Conservation (phyloP, 768 basidiomycete species). For the Mycena indigotica region DNA sequence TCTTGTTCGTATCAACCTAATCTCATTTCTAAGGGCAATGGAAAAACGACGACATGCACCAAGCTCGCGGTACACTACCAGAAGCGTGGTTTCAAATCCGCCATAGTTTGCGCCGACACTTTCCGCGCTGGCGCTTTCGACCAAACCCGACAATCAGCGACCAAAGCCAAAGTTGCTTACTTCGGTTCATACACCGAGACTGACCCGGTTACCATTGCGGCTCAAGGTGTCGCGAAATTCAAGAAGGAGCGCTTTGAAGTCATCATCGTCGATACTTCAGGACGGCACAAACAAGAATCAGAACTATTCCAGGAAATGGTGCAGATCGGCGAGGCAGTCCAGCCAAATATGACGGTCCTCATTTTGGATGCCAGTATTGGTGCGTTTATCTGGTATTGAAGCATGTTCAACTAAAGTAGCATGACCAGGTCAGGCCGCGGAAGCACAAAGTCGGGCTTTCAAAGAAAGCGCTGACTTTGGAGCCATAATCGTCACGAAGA, state of each 20-base stretch:
- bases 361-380: constrained; percentile 97
- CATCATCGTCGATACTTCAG: constrained; percentile 98
- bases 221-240: constrained; percentile 94
- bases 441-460: constrained; percentile 94
- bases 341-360: constrained; percentile 94
- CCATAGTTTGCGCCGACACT: constrained; percentile 97
- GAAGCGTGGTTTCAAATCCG: constrained; percentile 93
- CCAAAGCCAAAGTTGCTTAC: constrained; percentile 98
- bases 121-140: constrained; percentile 99
- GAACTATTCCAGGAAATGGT: constrained; percentile 99
- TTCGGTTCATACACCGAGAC: constrained; percentile 99
- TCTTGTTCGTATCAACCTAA: constrained; percentile 1
- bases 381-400: constrained; percentile 29
- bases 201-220: constrained; percentile 93
- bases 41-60: constrained; percentile 99
- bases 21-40: constrained; percentile 72
- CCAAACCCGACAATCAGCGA: constrained; percentile 97
- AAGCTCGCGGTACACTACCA: constrained; percentile 98
- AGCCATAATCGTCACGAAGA: constrained; percentile 98
- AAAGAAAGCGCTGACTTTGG: constrained; percentile 98
- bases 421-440: constrained; percentile 91
- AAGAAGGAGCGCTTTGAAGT: constrained; percentile 98
- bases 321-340: constrained; percentile 90
- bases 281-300: constrained; percentile 94
- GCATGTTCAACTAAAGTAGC: constrained; percentile 6